These are phyloP conservation scores for Penicillium vulpinum DNA, from an alignment of 2,329 filamentous ascomycete species.

Conservation along the genomic window DNA sequence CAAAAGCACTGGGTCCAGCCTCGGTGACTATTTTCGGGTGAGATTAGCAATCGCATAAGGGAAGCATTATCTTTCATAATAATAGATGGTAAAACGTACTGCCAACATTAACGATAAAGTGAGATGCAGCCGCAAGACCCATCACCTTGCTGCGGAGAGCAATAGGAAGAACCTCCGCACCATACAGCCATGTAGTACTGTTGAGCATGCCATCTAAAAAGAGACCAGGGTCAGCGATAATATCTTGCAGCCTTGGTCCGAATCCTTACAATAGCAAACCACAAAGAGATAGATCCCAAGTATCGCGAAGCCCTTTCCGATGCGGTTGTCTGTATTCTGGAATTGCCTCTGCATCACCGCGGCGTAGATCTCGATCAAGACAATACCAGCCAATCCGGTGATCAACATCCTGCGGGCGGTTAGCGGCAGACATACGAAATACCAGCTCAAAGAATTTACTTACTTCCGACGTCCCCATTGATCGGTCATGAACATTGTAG, in stretches of 20 bases:
- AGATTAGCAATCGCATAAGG: not conserved
- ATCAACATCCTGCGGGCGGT: constrained; percentile 53
- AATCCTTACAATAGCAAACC: constrained; percentile 52
- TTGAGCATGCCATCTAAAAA: constrained; percentile 53
- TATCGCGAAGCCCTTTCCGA: constrained; percentile 62
- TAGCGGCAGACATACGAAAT: constrained; percentile 1
- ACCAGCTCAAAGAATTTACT: constrained; percentile 1
- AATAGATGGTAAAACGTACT: constrained; percentile 27
- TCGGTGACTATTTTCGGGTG: constrained; percentile 45
- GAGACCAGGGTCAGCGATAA: not conserved
- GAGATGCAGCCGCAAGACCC: constrained; percentile 55
- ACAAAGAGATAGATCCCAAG: constrained; percentile 62
- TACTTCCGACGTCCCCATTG: constrained; percentile 61
- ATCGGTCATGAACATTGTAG: constrained; percentile 56
- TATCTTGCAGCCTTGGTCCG: not conserved
- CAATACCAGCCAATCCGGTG: constrained; percentile 52
- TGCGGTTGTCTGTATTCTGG: constrained; percentile 54
- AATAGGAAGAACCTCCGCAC: constrained; percentile 57
- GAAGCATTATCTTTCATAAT: not conserved
- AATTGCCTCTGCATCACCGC: constrained; percentile 61
- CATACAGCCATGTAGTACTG: constrained; percentile 57
- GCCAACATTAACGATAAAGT: constrained; percentile 58
- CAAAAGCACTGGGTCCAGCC: constrained; percentile 57
- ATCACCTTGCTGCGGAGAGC: constrained; percentile 56
- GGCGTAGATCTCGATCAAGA: constrained; percentile 60